A percentile compares a stretch with the other conserved stretches of the same genome.
These are phyloP conservation scores for Exophiala sideris DNA, from an alignment of 2,329 filamentous ascomycete genomes.

Conservation along the genomic window DNA sequence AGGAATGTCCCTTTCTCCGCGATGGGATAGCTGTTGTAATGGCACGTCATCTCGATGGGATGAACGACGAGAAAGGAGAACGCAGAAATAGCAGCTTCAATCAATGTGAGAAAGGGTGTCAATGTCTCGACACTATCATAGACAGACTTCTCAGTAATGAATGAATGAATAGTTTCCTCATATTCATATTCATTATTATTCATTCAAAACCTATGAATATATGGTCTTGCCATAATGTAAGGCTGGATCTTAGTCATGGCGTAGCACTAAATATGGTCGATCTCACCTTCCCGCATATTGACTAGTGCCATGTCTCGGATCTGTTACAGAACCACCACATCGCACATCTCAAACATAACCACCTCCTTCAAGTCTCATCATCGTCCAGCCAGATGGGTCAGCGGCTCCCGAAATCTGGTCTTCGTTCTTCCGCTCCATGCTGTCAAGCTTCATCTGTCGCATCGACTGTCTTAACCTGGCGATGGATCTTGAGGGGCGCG, in stretches of 20 bases:
- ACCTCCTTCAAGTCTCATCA: slow-evolving; percentile 5
- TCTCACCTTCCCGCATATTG: neutral
- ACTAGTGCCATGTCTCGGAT: slow-evolving; percentile 10
- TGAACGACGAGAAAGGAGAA: no score
- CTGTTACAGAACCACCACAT: slow-evolving; percentile 1
- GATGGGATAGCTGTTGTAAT: no score
- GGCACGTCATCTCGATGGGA: no score
- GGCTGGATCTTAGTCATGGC: neutral
- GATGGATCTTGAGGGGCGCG: neutral
- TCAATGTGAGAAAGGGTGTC: no score
- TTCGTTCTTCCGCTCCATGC: neutral
- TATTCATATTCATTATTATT: no score
- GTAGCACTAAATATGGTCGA: neutral
- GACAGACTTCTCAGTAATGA: no score
- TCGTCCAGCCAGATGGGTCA: neutral
- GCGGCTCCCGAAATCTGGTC: neutral
- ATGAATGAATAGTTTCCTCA: no score
- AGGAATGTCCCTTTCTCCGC: no score
- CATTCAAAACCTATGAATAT: no score
- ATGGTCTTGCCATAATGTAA: no score
- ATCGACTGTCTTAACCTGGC: slow-evolving; percentile 7
- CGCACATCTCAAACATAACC: neutral
- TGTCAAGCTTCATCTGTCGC: slow-evolving; percentile 10
- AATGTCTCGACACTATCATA: no score
- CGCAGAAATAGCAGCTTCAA: no score